A percentile compares a stretch with the other conserved stretches of the same genome.
Evolutionary conservation across 1,139 yeast genomes (phyloP).

Genomic region (Ogataea hybrid): DNA sequence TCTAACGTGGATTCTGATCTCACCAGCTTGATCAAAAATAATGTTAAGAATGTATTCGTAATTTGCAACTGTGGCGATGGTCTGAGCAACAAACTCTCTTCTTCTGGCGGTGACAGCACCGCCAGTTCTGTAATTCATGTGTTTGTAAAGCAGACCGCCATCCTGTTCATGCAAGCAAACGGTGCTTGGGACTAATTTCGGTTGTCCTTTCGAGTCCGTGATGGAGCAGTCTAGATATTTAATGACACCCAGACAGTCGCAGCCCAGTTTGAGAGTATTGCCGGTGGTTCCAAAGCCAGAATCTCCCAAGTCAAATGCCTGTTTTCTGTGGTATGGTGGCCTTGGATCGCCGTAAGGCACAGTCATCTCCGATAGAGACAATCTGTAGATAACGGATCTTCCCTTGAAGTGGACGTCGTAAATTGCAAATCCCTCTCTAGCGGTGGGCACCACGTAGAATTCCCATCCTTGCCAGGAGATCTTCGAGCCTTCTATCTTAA

Average conservation of each 20-base stretch:
- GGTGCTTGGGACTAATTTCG: conserved; percentile 65
- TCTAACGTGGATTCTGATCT: conserved; percentile 77
- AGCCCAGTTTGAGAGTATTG: conserved; percentile 72
- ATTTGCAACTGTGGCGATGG: conserved; percentile 87
- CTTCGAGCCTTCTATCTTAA: conserved; percentile 57
- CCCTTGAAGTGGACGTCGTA: conserved; percentile 81
- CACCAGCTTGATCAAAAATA: conserved; percentile 81
- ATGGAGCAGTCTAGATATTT: conserved; percentile 72
- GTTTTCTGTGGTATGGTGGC: conserved; percentile 88
- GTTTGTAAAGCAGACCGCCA: conserved; percentile 77
- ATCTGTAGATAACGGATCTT: conserved; percentile 75
- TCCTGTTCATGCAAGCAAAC: conserved; percentile 92
- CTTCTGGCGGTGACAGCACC: conserved; percentile 78
- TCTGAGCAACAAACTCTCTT: conserved; percentile 82
- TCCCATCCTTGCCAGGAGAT: conserved; percentile 91
- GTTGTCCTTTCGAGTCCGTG: conserved; percentile 62
- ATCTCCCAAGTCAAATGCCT: conserved; percentile 91
- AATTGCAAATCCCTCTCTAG: conserved; percentile 81
- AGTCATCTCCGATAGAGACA: conserved; percentile 84
- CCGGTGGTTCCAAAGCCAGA: conserved; percentile 85
- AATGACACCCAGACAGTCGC: conserved; percentile 88
- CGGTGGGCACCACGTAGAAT: conserved; percentile 70
- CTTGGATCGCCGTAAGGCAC: conserved; percentile 93
- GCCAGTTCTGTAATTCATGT: conserved; percentile 77
- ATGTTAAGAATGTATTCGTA: conserved; percentile 81